Conservation (phyloP, 176 grass and related monocot genomes). For the Thalia dealbata region DNA sequence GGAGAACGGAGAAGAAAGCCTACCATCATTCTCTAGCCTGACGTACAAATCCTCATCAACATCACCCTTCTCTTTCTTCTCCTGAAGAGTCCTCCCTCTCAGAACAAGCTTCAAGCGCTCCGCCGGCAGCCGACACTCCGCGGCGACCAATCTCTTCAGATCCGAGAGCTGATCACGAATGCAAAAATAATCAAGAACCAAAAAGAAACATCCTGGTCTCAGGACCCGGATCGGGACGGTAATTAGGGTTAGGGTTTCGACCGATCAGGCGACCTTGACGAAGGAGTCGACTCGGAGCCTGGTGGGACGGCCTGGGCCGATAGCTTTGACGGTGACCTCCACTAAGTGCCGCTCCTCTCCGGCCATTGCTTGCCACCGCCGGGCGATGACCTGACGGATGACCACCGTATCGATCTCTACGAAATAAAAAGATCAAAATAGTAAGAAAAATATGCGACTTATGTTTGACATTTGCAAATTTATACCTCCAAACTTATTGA, state of each 20-base stretch:
- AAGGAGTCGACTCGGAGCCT: conserved; percentile 4
- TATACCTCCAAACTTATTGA: too few relatives aligned
- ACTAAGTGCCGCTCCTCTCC: conserved; percentile 5
- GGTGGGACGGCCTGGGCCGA: conserved; percentile 14
- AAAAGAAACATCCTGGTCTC: background rate
- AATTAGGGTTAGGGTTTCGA: conserved; percentile 5
- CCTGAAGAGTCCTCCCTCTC: conserved; percentile 42
- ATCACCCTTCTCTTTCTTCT: conserved; percentile 20
- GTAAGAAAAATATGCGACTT: too few relatives aligned
- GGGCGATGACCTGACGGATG: background rate
- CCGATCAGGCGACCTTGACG: conserved; percentile 2
- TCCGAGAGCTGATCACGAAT: conserved; percentile 37
- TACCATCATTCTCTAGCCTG: conserved; percentile 37
- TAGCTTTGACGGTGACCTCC: conserved; percentile 11
- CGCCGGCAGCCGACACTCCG: conserved; percentile 32
- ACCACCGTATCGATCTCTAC: background rate
- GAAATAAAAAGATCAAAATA: background rate
- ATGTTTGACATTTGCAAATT: too few relatives aligned
- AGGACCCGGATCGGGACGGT: background rate
- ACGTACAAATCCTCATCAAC: conserved; percentile 34
- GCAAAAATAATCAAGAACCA: background rate
- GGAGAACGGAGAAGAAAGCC: background rate
- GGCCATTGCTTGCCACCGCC: background rate
- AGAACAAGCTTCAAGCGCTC: conserved; percentile 64
- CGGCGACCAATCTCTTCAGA: conserved; percentile 42